Evolutionary conservation across 2,329 filamentous ascomycete genomes (phyloP), one percentile per base, ranked within the genome.

Genomic region (Tolypocladium ovalisporum): DNA sequence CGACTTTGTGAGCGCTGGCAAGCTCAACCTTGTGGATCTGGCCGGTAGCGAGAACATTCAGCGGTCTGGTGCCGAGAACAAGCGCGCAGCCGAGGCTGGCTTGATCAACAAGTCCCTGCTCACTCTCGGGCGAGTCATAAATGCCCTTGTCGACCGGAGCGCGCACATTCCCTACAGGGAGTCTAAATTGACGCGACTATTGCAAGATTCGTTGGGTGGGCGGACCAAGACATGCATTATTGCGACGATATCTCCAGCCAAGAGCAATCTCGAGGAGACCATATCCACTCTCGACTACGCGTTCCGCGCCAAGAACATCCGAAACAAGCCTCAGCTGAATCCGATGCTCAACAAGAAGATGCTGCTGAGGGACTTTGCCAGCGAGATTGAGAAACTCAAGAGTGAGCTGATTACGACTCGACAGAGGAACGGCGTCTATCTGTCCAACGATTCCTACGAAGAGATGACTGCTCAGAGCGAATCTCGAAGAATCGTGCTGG

Each of bases 181-280:
- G 73, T 99, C 94, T 2, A 99, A 99, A 71, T 83, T 99, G 66
- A 99, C 94, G 2, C 85, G 94, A 24, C 77, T 99, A 4, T 78
- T 99, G 24, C 95, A 99, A 84, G 95, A 99, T 70, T 99, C 95
- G 0, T 82, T 99, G 0, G 94, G 94, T 60, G 94, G 94, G 3
- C 85, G 88, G 55, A 99, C 95, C 1, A 99, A 99, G 70, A 99
- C 94, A 0, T 99, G 94, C 76, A 99, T 99, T 63, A 97, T 99
- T 67, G 94, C 94, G 7, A 99, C 94, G 0, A 82, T 99, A 44
- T 97, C 94, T 2, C 92, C 94, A 1, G 90, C 92, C 9, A 95
- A 94, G 72, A 92, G 87, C 72, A 99, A 97, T 65, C 78, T 99
- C 1, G 94, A 99, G 68, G 94, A 99, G 72, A 99, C 95, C 0